Evolutionary conservation across 306 rosid genomes (phyloP).

Genomic region (Cajanus cajan): DNA sequence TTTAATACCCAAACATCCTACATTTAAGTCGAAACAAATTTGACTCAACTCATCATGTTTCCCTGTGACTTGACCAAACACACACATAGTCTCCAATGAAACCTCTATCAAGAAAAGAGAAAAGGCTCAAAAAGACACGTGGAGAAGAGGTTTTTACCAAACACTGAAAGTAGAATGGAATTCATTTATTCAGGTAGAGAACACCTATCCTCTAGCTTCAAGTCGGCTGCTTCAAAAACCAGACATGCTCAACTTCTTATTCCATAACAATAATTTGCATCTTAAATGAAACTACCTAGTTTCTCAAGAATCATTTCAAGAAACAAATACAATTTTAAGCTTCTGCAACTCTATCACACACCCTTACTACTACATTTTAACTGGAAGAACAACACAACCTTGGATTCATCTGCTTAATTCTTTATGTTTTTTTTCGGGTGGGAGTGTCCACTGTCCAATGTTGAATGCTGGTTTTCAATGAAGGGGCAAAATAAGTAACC

Average conservation of each 20-base stretch:
- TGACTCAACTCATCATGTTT: too few relatives aligned
- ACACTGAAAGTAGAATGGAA: not conserved
- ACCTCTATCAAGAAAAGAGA: not conserved
- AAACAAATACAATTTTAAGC: constrained; percentile 11
- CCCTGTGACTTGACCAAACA: too few relatives aligned
- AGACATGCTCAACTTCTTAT: not conserved
- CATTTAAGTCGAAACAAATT: too few relatives aligned
- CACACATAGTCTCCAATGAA: not conserved
- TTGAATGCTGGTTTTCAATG: not conserved
- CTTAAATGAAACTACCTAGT: constrained; percentile 16
- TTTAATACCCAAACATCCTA: too few relatives aligned
- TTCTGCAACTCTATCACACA: constrained; percentile 3
- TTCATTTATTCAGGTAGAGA: not conserved
- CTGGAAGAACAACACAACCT: constrained; percentile 5
- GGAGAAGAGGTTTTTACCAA: not conserved
- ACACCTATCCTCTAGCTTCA: not conserved
- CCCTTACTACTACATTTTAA: not conserved
- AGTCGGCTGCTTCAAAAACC: not conserved
- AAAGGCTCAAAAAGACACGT: not conserved
- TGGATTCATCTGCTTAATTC: constrained; percentile 7
- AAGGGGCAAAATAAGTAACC: not conserved
- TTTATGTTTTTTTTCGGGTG: not conserved
- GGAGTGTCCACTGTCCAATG: not conserved
- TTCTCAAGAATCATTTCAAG: not conserved
- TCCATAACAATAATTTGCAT: not conserved